Evolutionary conservation across 139 green algal species (phyloP).

Genomic region (Micromonas pusilla): DNA sequence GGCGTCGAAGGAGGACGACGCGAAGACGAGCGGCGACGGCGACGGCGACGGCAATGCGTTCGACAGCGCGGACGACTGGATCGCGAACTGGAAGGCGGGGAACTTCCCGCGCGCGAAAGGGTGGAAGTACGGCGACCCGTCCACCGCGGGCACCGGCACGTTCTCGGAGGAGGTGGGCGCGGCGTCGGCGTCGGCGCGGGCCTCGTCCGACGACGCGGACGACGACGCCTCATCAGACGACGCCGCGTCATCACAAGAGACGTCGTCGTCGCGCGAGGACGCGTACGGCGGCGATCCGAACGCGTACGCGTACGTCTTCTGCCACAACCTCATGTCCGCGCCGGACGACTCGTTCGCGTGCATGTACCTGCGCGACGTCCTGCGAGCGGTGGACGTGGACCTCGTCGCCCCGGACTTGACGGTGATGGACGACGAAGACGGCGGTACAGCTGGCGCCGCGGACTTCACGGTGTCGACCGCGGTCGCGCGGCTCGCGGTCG

Average conservation of each 20-base stretch:
- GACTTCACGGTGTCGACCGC: background rate
- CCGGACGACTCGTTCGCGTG: background rate
- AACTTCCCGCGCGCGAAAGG: background rate
- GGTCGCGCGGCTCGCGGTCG: background rate
- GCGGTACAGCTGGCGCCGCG: no score
- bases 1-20: background rate
- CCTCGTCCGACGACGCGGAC: background rate
- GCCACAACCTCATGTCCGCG: background rate
- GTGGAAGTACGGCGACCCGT: background rate
- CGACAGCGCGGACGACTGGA: background rate
- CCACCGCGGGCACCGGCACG: background rate
- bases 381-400: background rate
- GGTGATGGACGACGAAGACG: no score
- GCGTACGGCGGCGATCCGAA: background rate
- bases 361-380: background rate
- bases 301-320: background rate
- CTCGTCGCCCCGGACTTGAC: background rate
- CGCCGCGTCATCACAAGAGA: no score
- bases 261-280: no score
- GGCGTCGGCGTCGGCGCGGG: no score
- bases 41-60: background rate
- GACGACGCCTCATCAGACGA: no score
- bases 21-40: background rate
- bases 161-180: background rate
- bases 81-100: background rate